Conservation (phyloP, 345 rosid genomes). For the Populus pruinosa region DNA sequence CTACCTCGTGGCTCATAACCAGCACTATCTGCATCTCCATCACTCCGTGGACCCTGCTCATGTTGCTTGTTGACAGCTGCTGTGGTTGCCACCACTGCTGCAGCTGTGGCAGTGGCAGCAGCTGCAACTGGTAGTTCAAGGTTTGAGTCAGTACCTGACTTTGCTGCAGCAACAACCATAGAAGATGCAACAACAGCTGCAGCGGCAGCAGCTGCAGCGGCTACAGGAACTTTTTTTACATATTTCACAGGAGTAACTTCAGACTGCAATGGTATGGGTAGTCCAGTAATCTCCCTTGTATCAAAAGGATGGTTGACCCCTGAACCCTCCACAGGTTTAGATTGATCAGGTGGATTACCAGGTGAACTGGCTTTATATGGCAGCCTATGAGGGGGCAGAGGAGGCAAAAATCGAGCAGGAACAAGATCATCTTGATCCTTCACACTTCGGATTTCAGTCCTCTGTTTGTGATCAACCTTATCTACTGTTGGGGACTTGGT, state of each 20-base stretch:
- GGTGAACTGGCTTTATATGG: constrained; percentile 34
- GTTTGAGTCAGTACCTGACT: constrained; percentile 57
- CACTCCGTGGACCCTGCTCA: constrained; percentile 49
- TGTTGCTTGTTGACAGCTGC: constrained; percentile 68
- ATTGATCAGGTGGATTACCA: constrained; percentile 32
- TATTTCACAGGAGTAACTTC: constrained; percentile 44
- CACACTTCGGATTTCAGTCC: constrained; percentile 28
- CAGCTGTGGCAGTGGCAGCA: constrained; percentile 95
- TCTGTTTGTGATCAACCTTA: constrained; percentile 36
- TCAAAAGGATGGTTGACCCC: constrained; percentile 31
- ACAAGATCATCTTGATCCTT: constrained; percentile 43
- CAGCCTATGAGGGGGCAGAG: constrained; percentile 49
- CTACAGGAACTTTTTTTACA: constrained; percentile 70
- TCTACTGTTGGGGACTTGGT: constrained; percentile 36
- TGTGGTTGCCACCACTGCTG: constrained; percentile 82
- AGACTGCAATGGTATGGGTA: constrained; percentile 35
- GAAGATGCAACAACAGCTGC: constrained; percentile 97
- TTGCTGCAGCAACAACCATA: constrained; percentile 87
- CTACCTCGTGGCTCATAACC: constrained; percentile 42
- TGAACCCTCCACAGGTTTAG: constrained; percentile 40
- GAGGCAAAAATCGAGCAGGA: constrained; percentile 56
- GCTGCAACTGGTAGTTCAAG: constrained; percentile 86
- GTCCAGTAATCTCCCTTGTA: constrained; percentile 34
- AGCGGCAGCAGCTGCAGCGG: constrained; percentile 78
- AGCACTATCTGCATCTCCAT: constrained; percentile 52